Base-by-base conservation (phyloP, 495 filamentous ascomycete species). In the Aspergillus sclerotioniger region DNA sequence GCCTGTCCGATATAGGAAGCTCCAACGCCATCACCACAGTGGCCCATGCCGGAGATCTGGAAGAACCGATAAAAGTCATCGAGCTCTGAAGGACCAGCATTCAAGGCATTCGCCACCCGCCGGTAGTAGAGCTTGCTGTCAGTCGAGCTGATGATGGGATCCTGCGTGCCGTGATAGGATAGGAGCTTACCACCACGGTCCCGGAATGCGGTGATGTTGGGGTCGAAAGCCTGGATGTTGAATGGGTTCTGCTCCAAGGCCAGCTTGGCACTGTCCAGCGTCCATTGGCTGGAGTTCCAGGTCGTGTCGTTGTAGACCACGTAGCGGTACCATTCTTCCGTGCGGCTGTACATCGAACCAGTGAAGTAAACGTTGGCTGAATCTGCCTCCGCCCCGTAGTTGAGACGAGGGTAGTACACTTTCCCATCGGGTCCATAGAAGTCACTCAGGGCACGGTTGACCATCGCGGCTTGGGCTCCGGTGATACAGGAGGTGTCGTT, bases 51-150 rank as follows among this genome's bases (percentile, higher is more conserved):
- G 31, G 77, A 76, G 58, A 86, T 80, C 1, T 76, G 72, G 70
- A 87, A 88, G 67, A 80, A 83, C 50, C 84, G 78, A 47, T 84
- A 81, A 64, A 85, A 87, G 2, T 76, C 72, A 57, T 87, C 83
- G 10, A 86, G 64, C 0, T 77, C 56, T 2, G 64, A 20, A 0
- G 77, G 72, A 0, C 63, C 50, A 13, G 75, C 49, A 3, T 66
- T 59, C 77, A 82, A 81, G 8, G 77, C 73, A 12, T 75, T 59
- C 0, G 71, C 60, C 0, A 85, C 78, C 28, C 73, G 71, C 7
- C 68, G 53, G 51, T 78, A 80, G 61, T 77, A 80, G 44, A 66
- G 63, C 51, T 75, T 79, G 0, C 74, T 78, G 57, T 72, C 64
- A 0, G 71, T 71, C 21, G 72, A 75, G 56, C 70, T 76, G 54